Evolutionary conservation across 768 basidiomycete genomes (phyloP).

Genomic region (Nidularia pulvinata): DNA sequence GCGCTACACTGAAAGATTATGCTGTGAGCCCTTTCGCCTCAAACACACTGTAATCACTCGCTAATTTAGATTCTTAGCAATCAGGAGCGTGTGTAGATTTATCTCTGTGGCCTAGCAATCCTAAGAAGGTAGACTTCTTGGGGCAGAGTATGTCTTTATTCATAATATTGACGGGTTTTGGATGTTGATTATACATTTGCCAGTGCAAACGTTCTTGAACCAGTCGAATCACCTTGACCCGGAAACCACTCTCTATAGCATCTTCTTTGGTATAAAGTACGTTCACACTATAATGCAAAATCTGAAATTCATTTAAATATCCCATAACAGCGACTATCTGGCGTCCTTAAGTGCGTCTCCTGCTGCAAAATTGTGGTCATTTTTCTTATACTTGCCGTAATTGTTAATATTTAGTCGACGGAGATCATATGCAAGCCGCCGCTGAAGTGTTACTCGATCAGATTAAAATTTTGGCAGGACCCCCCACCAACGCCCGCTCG

Average conservation of each 20-base stretch:
- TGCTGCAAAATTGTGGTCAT: not conserved
- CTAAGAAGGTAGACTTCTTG: conserved; percentile 43
- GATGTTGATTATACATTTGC: not conserved
- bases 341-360: conserved; percentile 34
- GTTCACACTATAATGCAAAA: not conserved
- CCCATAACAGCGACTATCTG: conserved; percentile 34
- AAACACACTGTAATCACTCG: not conserved
- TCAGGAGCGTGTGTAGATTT: conserved; percentile 46
- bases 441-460: conserved; percentile 41
- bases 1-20: conserved; percentile 48
- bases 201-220: conserved; percentile 41
- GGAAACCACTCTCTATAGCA: conserved; percentile 43
- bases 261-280: conserved; percentile 59
- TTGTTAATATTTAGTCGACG: conserved; percentile 29
- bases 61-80: conserved; percentile 18
- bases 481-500: conserved; percentile 48
- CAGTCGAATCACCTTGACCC: conserved; percentile 43
- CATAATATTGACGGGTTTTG: not conserved
- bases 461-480: conserved; percentile 41
- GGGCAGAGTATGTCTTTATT: conserved; percentile 33
- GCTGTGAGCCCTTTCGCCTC: conserved; percentile 29
- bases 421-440: conserved; percentile 43
- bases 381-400: not conserved
- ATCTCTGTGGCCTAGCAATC: conserved; percentile 50
- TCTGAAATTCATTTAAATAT: conserved; percentile 3